Percentiles rank a stretch among this genome's conserved stretches.
Evolutionary conservation across 2,329 filamentous ascomycete species (phyloP).

Genomic region (Beauveria medogensis): DNA sequence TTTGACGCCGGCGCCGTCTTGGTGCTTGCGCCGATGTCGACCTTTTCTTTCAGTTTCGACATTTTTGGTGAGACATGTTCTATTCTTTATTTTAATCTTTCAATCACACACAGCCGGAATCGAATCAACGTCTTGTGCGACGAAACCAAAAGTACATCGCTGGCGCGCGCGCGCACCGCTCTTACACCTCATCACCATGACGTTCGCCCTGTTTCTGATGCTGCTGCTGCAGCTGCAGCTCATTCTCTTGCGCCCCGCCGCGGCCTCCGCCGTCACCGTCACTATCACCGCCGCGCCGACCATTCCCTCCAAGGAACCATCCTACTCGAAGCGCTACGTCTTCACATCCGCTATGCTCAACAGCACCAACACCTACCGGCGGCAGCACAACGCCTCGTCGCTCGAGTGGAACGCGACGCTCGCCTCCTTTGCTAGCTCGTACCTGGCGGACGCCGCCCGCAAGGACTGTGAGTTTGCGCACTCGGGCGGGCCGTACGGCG

Average conservation of each 20-base stretch:
- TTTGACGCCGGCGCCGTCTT: not conserved
- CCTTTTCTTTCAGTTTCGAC: not conserved
- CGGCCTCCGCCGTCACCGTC: slow-evolving; percentile 11
- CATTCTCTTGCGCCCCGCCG: not conserved
- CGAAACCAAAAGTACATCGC: not conserved
- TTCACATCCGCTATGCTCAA: slow-evolving; percentile 52
- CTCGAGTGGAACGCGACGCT: slow-evolving; percentile 60
- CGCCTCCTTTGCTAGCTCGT: slow-evolving; percentile 44
- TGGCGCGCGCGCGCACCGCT: not conserved
- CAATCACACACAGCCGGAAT: too few species aligned
- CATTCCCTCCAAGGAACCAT: slow-evolving; percentile 29
- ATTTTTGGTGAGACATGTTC: not conserved
- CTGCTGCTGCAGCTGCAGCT: not conserved
- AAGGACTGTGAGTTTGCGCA: slow-evolving; percentile 43
- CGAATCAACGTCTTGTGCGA: too few species aligned
- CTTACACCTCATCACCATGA: not conserved
- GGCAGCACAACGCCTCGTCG: slow-evolving; percentile 49
- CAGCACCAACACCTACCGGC: slow-evolving; percentile 58
- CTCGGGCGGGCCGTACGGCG: slow-evolving; percentile 57
- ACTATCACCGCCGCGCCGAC: slow-evolving; percentile 26
- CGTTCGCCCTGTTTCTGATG: not conserved
- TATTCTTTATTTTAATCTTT: not conserved
- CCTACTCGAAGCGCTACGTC: slow-evolving; percentile 20
- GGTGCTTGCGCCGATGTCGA: not conserved
- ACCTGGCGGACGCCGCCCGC: slow-evolving; percentile 28